Evolutionary conservation across 306 rosid species (phyloP).

Genomic region (Vigna radiata): DNA sequence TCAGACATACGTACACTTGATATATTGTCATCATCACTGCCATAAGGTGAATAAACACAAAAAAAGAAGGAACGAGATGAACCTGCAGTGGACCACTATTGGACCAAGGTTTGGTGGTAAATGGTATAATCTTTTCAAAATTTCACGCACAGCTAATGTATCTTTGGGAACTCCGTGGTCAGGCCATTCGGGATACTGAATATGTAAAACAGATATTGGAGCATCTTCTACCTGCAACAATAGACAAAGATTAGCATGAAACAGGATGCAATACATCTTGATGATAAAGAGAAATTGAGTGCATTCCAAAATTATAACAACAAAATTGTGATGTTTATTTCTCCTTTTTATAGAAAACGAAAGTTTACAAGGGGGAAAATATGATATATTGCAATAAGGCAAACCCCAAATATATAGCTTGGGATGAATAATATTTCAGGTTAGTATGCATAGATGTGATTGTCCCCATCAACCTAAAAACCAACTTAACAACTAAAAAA

Average conservation of each 20-base stretch:
- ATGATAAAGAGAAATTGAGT: conserved; percentile 36
- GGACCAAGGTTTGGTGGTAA: conserved; percentile 80
- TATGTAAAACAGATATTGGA: conserved; percentile 75
- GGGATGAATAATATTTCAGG: conserved; percentile 15
- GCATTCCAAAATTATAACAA: conserved; percentile 35
- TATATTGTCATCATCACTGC: background rate
- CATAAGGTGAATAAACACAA: conserved; percentile 1
- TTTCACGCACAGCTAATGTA: conserved; percentile 75
- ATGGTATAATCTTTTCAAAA: conserved; percentile 68
- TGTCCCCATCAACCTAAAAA: conserved; percentile 3
- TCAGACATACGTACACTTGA: conserved; percentile 52
- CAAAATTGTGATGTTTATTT: background rate
- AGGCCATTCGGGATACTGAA: conserved; percentile 96
- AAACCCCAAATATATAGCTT: background rate
- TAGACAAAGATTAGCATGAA: conserved; percentile 32
- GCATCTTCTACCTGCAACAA: conserved; percentile 67
- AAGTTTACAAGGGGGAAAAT: background rate
- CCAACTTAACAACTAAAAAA: background rate
- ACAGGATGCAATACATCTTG: conserved; percentile 25
- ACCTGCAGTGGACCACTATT: conserved; percentile 96
- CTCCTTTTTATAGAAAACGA: background rate
- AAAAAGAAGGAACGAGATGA: conserved; percentile 45
- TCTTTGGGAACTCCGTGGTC: conserved; percentile 93
- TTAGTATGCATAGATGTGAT: conserved; percentile 14
- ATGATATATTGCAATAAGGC: background rate